Conservation (phyloP, 2,329 filamentous ascomycete species). For the Aspergillus puulaauensis region DNA sequence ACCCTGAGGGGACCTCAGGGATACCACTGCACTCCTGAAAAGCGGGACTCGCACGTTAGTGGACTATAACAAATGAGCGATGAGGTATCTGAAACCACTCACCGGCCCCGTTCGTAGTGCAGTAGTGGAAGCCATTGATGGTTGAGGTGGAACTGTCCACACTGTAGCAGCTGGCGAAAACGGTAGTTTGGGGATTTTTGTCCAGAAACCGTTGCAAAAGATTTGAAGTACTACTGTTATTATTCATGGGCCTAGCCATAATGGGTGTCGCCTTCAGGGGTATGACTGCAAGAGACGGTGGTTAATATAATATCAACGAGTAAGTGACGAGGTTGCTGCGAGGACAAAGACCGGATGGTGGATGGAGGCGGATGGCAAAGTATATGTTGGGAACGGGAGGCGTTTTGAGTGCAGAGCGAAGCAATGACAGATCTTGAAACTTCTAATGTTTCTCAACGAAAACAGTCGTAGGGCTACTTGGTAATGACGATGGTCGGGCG, state of each 20-base stretch:
- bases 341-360: neutral
- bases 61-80: neutral
- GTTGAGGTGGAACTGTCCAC: slow-evolving; percentile 68
- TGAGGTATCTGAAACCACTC: slow-evolving; percentile 32
- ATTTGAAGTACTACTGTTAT: slow-evolving; percentile 66
- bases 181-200: slow-evolving; percentile 59
- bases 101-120: slow-evolving; percentile 85
- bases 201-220: slow-evolving; percentile 59
- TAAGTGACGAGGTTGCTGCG: neutral
- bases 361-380: neutral
- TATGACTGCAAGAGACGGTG: neutral
- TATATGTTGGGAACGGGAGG: neutral
- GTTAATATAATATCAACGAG: neutral
- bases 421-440: neutral
- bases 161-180: slow-evolving; percentile 89
- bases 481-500: neutral
- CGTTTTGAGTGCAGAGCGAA: neutral
- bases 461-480: neutral
- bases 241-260: slow-evolving; percentile 61
- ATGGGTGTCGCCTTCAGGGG: slow-evolving; percentile 12
- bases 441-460: neutral
- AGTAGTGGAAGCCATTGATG: slow-evolving; percentile 88
- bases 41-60: slow-evolving; percentile 2
- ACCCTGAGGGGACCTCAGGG: slow-evolving; percentile 88
- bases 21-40: slow-evolving; percentile 81